Evolutionary conservation across 768 basidiomycete genomes (phyloP), one percentile per base, ranked within the genome.

Genomic region (Leccinum variicolor): DNA sequence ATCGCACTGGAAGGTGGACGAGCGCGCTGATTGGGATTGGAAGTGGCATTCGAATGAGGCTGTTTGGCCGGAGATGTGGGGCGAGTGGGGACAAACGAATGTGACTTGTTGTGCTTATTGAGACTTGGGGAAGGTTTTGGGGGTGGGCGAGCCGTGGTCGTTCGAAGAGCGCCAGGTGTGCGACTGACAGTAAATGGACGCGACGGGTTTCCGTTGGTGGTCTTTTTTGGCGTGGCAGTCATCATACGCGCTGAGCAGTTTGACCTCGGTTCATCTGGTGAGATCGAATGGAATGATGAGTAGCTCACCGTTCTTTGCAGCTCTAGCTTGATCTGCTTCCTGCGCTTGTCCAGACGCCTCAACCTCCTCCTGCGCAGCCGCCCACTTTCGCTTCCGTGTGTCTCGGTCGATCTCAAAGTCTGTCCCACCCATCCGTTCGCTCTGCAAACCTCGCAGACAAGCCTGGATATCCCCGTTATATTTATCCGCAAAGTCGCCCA

Each of bases 381-480:
- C 81, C 87, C 87, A 89, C 69, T 91, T 91, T 62, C 90, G 75
- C 70, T 92, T 92, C 58, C 86, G 79, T 55, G 85, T 84, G 54
- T 77, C 83, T 62, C 81, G 79, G 61, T 90, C 86, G 53, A 89
- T 84, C 58, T 84, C 84, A 3, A 79, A 77, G 15, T 73, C 74
- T n/a, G 74, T 73, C 43, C 85, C 72, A 11, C 75, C 76, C 56
- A 90, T 74, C 55, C 79, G 77, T 58, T 88, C 87, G 65, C 79
- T 84, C 72, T 88, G 86, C 50, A 86, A 71, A 2, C 86, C 89
- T 57, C 84, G 78, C 58, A 90, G 71, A 41, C 87, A 87, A 9
- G 81, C 82, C 66, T 90, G 87, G 25, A 90, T 75, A 64, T 90
- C 85, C 3, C 88, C 90, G 53, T 86, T 78, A 72, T 91, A 92